Conservation (phyloP, 2,329 filamentous ascomycete genomes). For the Davidsoniella eucalypti region DNA sequence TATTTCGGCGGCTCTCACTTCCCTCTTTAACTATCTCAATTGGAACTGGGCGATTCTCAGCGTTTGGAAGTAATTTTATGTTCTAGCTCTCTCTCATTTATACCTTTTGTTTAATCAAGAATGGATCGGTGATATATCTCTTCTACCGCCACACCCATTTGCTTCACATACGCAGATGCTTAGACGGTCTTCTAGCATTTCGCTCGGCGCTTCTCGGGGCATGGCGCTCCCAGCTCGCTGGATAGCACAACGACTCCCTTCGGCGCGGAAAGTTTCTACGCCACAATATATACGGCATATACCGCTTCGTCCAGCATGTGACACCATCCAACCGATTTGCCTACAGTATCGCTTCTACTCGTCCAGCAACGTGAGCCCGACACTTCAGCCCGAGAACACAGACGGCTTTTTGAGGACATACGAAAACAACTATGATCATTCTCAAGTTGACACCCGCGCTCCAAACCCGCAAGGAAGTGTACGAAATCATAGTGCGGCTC, state of each 20-base stretch:
- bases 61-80: too few species aligned
- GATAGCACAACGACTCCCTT: background rate
- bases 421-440: background rate
- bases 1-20: background rate
- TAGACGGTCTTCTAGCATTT: background rate
- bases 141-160: too few species aligned
- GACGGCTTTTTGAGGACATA: slow-evolving; percentile 1
- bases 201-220: slow-evolving; percentile 1
- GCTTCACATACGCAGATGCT: background rate
- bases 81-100: too few species aligned
- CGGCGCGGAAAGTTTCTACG: background rate
- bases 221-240: slow-evolving; percentile 3
- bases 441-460: background rate
- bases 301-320: background rate
- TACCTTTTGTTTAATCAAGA: too few species aligned
- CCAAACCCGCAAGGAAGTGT: background rate
- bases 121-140: too few species aligned
- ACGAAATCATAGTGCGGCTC: background rate
- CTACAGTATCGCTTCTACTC: background rate
- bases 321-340: background rate
- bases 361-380: background rate
- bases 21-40: background rate
- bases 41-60: too few species aligned
- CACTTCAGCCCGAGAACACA: background rate
- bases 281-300: background rate